These are phyloP conservation scores for Yamadazyma atlantica DNA, from an alignment of 1,139 yeast species.

Conservation along the genomic window DNA sequence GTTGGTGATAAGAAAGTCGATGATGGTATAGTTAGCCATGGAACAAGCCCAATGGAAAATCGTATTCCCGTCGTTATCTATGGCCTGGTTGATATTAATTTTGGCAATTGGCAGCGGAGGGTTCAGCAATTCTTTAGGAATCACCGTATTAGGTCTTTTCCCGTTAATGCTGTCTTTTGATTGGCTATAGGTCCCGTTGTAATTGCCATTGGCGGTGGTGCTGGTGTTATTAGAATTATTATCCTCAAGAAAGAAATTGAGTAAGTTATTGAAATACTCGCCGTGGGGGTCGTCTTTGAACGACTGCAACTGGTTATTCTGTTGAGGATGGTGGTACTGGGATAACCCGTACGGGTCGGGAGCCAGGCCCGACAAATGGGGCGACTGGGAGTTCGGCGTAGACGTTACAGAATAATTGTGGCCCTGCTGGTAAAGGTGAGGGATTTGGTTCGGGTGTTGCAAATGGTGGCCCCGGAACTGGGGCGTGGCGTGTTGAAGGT, in stretches of 20 bases:
- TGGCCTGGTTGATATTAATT: conserved; percentile 73
- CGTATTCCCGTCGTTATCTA: conserved; percentile 91
- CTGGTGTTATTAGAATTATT: conserved; percentile 7
- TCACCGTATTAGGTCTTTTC: conserved; percentile 16
- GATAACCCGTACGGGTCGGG: conserved; percentile 25
- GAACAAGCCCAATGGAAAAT: conserved; percentile 97
- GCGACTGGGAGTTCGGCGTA: neutral
- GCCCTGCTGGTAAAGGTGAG: conserved; percentile 2
- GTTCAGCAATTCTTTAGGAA: conserved; percentile 34
- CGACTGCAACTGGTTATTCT: conserved; percentile 16
- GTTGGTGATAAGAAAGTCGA: conserved; percentile 64
- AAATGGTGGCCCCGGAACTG: neutral
- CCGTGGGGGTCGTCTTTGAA: conserved; percentile 25
- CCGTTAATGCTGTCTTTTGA: conserved; percentile 4
- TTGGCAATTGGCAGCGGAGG: conserved; percentile 47
- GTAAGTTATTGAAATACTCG: conserved; percentile 38
- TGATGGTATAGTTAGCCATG: conserved; percentile 73
- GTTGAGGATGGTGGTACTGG: conserved; percentile 25
- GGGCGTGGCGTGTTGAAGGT: neutral
- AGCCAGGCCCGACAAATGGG: neutral
- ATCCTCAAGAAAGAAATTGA: conserved; percentile 42
- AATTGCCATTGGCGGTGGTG: neutral
- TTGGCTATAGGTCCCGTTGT: conserved; percentile 2
- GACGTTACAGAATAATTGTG: conserved; percentile 1
- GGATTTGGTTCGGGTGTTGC: conserved; percentile 4